These are phyloP conservation scores for Syzygium oleosum DNA, from an alignment of 345 rosid genomes.

Conservation along the genomic window DNA sequence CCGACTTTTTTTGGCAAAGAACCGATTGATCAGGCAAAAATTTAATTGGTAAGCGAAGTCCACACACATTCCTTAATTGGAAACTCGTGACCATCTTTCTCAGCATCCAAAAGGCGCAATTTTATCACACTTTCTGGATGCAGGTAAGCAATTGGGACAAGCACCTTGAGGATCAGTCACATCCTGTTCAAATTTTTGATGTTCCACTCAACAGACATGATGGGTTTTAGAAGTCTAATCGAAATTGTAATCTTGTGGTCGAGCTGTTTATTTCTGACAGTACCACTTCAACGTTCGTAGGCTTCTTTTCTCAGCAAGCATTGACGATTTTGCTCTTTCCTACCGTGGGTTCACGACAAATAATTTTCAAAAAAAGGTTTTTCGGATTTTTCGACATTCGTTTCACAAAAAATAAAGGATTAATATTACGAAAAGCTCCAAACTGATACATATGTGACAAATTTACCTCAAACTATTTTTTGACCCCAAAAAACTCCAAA, in stretches of 20 bases:
- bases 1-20: background rate
- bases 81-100: background rate
- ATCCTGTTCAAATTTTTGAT: background rate
- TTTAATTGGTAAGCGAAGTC: background rate
- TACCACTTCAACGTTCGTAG: background rate
- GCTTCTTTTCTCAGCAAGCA: background rate
- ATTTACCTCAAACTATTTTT: too few species aligned
- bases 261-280: background rate
- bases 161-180: background rate
- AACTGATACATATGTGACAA: too few species aligned
- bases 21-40: background rate
- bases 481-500: too few species aligned
- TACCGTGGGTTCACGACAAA: background rate
- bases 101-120: background rate
- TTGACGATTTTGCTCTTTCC: background rate
- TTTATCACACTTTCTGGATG: background rate
- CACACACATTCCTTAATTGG: background rate
- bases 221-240: background rate
- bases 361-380: too few species aligned
- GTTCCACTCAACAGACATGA: background rate
- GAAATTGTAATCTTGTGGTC: background rate
- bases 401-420: too few species aligned
- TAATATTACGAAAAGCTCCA: too few species aligned
- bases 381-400: too few species aligned
- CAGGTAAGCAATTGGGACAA: background rate